Conservation (phyloP, 768 basidiomycete genomes). For the Lyophyllum shimeji region DNA sequence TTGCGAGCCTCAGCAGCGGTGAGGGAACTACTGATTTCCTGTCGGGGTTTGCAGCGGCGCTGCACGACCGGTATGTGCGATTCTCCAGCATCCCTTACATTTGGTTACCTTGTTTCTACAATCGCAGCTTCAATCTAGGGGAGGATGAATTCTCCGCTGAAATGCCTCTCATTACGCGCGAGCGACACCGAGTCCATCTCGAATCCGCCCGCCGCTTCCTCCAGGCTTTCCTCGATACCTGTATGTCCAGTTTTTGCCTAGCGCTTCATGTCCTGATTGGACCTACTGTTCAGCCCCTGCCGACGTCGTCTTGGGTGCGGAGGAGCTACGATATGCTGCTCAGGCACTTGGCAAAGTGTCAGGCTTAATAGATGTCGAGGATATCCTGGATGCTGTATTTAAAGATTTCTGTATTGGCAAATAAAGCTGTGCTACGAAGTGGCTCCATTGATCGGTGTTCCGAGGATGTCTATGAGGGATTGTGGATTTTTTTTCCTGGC, state of each 20-base stretch:
- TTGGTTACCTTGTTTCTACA: background rate
- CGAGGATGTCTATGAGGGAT: background rate
- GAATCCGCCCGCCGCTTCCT: constrained; percentile 62
- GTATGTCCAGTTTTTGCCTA: constrained; percentile 6
- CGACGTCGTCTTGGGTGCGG: constrained; percentile 83
- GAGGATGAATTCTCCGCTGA: constrained; percentile 26
- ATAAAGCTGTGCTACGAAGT: constrained; percentile 9
- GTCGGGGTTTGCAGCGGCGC: constrained; percentile 48
- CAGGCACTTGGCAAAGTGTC: constrained; percentile 83
- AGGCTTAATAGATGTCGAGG: constrained; percentile 79
- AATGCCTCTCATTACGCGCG: constrained; percentile 72
- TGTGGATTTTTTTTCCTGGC: background rate
- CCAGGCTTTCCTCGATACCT: constrained; percentile 53
- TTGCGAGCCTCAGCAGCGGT: constrained; percentile 58
- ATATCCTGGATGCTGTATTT: constrained; percentile 81
- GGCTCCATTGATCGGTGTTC: background rate
- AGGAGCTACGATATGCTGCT: constrained; percentile 86
- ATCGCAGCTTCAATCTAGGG: constrained; percentile 26
- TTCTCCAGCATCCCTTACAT: background rate
- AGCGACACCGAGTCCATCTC: constrained; percentile 77
- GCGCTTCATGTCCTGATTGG: background rate
- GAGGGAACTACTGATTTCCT: constrained; percentile 61
- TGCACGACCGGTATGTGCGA: constrained; percentile 48
- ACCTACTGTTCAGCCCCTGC: constrained; percentile 40
- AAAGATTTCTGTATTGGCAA: constrained; percentile 90